Base-by-base conservation (phyloP, 257 asterid species). In the Solanum pimpinellifolium region DNA sequence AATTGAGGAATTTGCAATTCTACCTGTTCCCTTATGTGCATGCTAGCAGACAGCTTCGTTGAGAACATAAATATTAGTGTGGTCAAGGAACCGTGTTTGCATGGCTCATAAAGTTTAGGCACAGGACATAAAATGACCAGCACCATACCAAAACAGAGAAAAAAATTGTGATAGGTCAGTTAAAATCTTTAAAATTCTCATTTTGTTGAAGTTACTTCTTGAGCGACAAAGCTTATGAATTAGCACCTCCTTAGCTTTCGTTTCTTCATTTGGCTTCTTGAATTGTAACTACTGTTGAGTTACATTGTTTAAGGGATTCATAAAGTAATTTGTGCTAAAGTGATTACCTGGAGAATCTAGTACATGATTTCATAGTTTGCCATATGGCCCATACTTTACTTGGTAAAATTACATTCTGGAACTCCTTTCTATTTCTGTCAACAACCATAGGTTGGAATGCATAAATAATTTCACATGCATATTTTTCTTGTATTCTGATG, bases 401-500 rank as follows among this genome's bases (percentile, higher is more conserved):
- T 41, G 6, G 83, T 75, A 39, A 75, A 13, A 11, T 11, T 21
- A 41, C 14, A 9, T 23, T 42, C 56, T 41, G 59, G 21, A 39
- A 75, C 56, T 39, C 49, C 25, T 23, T 9, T 21, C 39, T 21
- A 39, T 23, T 74, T 37, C 82, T 39, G 82, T 39, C 52, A 23
- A 74, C 31, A 74, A 15, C 52, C 66, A 46, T 27, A 27, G 66
- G 29, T 78, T 27, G 42, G 68, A 2, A 49, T 81, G 11, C 69
- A 49, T 52, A 49, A 6, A 18, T 76, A 56, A 44, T 42, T 68
- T 85, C 35, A 21, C 29, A 41, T 84, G 52, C 78, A 35, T 62
- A 81, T 68, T 80, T 83, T 83, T 83, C 85, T 8, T 86, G 65
- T 86, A 73, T 77, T 78, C 37, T 77, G 62, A 77, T 83, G 76